phyloP scores from a whole-genome alignment of 768 basidiomycete genomes.

The Hemileccinum rubropunctum region DNA sequence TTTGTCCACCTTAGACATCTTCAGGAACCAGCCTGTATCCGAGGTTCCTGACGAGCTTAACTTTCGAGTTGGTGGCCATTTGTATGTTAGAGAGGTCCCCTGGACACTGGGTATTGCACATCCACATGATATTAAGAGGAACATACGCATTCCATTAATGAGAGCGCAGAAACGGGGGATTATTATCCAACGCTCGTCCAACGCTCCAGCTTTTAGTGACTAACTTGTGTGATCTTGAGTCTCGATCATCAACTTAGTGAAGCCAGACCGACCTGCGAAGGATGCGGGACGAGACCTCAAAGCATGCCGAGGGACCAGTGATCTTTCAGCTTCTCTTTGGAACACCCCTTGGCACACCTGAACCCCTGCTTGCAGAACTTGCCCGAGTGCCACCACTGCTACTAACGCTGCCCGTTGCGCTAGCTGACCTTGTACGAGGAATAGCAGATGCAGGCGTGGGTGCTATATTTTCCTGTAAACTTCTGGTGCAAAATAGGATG shows the following conservation, averaged over 20 bases:
- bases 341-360: slow-evolving; percentile 24
- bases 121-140: slow-evolving; percentile 4
- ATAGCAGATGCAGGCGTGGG: slow-evolving; percentile 11
- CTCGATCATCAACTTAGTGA: neutral
- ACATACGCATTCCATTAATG: slow-evolving; percentile 3
- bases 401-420: slow-evolving; percentile 25
- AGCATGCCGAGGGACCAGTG: neutral
- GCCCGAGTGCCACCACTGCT: slow-evolving; percentile 19
- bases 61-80: neutral
- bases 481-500: neutral
- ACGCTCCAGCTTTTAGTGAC: neutral
- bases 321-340: slow-evolving; percentile 23
- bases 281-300: neutral
- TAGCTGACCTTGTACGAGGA: slow-evolving; percentile 25
- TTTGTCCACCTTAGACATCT: no score
- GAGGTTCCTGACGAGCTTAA: neutral
- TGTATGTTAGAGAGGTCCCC: no score
- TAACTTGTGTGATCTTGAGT: neutral
- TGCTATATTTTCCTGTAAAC: slow-evolving; percentile 12
- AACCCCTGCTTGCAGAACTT: slow-evolving; percentile 22
- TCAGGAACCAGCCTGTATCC: no score
- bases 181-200: no score
- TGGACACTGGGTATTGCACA: neutral
- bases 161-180: neutral
- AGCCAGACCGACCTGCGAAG: neutral